Conservation (phyloP, 2,329 filamentous ascomycete species). For the Colletotrichum sp. region DNA sequence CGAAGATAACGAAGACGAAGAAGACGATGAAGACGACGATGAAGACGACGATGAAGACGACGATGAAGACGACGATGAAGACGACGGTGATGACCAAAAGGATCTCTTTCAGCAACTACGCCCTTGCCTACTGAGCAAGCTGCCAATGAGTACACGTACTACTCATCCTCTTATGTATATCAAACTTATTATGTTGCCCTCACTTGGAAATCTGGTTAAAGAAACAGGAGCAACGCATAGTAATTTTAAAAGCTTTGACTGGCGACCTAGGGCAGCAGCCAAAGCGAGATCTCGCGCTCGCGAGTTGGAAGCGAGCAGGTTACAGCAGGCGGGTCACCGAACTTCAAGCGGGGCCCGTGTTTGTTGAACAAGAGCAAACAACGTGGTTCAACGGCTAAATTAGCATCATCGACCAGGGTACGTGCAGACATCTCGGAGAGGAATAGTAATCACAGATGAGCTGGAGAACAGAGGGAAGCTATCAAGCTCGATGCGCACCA, state of each 20-base stretch:
- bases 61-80: not conserved
- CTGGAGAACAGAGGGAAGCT: not conserved
- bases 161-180: not conserved
- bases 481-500: not conserved
- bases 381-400: not conserved
- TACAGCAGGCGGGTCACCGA: not conserved
- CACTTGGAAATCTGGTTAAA: not conserved
- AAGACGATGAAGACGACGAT: no score
- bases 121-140: not conserved
- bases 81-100: not conserved
- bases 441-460: not conserved
- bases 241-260: not conserved
- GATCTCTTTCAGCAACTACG: fast-evolving
- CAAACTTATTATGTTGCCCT: not conserved
- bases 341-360: not conserved
- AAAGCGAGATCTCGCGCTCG: not conserved
- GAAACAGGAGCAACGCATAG: not conserved
- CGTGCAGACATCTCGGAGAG: not conserved
- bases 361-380: not conserved
- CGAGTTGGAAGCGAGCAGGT: not conserved
- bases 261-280: not conserved
- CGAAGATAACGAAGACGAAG: no score
- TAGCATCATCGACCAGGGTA: not conserved
- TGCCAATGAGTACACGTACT: not conserved
- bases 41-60: not conserved